Conservation (phyloP, 108 stramenopile genomes). For the Asterionellopsis glacialis region DNA sequence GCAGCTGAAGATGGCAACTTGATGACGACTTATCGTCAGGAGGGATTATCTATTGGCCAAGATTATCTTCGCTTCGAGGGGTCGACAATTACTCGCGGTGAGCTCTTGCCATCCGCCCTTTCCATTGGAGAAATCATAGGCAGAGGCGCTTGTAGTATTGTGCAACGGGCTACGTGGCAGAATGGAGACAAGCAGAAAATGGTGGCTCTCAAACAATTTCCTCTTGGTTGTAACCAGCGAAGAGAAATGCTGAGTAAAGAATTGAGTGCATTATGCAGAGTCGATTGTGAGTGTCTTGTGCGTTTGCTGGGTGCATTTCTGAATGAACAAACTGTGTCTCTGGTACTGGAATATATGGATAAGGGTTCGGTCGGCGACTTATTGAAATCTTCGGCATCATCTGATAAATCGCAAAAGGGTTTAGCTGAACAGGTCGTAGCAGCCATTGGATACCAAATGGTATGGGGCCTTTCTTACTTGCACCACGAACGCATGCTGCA, state of each 20-base stretch:
- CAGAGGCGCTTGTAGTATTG: slow-evolving; percentile 58
- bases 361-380: slow-evolving; percentile 43
- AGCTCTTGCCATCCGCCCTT: slow-evolving; percentile 21
- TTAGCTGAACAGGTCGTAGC: slow-evolving; percentile 61
- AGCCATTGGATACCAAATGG: slow-evolving; percentile 68
- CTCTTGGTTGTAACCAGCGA: slow-evolving; percentile 23
- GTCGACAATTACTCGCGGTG: slow-evolving; percentile 33
- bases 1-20: too few relatives aligned
- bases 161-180: slow-evolving; percentile 43
- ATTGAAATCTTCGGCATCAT: slow-evolving; percentile 1
- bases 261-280: slow-evolving; percentile 45
- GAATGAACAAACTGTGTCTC: slow-evolving; percentile 42
- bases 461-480: slow-evolving; percentile 84
- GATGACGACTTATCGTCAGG: slow-evolving; percentile 50
- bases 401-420: not conserved
- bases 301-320: slow-evolving; percentile 72
- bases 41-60: slow-evolving; percentile 72
- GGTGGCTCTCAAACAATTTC: slow-evolving; percentile 40
- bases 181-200: slow-evolving; percentile 4
- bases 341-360: slow-evolving; percentile 85
- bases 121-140: slow-evolving; percentile 46
- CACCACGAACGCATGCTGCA: slow-evolving; percentile 81
- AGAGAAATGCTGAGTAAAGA: slow-evolving; percentile 68
- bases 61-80: slow-evolving; percentile 74
- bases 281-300: slow-evolving; percentile 62